phyloP scores from a whole-genome alignment of 768 basidiomycete genomes.

The Boletellus ananiceps region DNA sequence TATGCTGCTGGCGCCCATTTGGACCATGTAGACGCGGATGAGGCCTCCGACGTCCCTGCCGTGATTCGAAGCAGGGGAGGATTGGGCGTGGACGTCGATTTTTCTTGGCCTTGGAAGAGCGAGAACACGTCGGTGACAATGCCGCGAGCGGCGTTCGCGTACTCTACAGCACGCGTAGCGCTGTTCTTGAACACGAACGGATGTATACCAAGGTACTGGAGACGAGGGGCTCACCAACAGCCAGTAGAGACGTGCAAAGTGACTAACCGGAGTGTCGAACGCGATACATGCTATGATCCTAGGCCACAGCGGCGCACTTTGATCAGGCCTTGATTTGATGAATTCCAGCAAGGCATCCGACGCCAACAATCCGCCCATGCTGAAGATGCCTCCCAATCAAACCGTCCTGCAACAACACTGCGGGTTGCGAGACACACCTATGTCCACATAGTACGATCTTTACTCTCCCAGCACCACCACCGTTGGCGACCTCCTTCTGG shows the following conservation, averaged over 20 bases:
- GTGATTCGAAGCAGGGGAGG: constrained; percentile 31
- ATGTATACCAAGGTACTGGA: constrained; percentile 82
- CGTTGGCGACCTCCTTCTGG: constrained; percentile 74
- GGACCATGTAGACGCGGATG: constrained; percentile 41
- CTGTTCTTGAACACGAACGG: constrained; percentile 82
- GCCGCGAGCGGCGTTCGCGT: constrained; percentile 60
- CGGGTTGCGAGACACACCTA: constrained; percentile 43
- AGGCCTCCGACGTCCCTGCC: constrained; percentile 20
- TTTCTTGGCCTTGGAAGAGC: constrained; percentile 44
- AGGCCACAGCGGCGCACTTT: constrained; percentile 75
- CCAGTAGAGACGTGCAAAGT: background rate
- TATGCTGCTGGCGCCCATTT: constrained; percentile 69
- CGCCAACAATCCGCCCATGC: constrained; percentile 90
- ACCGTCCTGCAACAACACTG: background rate
- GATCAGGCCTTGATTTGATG: constrained; percentile 58
- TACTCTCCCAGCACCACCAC: constrained; percentile 67
- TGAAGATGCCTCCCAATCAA: constrained; percentile 27
- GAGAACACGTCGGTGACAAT: constrained; percentile 60
- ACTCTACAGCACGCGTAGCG: constrained; percentile 68
- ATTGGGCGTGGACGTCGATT: constrained; percentile 26
- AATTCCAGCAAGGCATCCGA: constrained; percentile 82
- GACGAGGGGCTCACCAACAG: constrained; percentile 1
- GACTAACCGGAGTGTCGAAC: constrained; percentile 84
- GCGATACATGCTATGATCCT: constrained; percentile 79
- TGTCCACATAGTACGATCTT: constrained; percentile 89